These are phyloP conservation scores for Arachis stenosperma DNA, from an alignment of 306 rosid species.

Conservation along the genomic window DNA sequence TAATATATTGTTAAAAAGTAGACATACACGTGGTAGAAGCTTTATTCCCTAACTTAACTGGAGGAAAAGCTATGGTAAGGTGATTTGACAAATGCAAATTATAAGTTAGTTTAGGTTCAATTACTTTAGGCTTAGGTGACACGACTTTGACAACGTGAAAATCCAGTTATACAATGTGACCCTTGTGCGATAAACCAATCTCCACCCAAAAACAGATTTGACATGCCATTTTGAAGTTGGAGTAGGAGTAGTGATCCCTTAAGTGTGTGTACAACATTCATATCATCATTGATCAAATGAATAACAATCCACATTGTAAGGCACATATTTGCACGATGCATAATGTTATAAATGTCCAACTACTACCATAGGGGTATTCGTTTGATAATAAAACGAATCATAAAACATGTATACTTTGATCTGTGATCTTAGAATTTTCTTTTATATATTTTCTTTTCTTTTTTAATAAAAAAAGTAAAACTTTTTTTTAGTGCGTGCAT, in stretches of 20 bases:
- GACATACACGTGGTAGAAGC: not conserved
- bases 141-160: not conserved
- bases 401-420: no score
- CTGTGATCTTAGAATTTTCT: no score
- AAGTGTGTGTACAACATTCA: not conserved
- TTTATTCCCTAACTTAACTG: constrained; percentile 4
- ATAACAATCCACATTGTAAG: not conserved
- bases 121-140: not conserved
- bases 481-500: not conserved
- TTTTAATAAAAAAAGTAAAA: no score
- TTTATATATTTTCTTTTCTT: no score
- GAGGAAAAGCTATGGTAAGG: not conserved
- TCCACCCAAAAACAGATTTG: not conserved
- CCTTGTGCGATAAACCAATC: not conserved
- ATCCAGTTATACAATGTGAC: not conserved
- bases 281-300: not conserved
- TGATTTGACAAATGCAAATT: constrained; percentile 6
- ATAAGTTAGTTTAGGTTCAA: not conserved
- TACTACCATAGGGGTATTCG: no score
- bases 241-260: not conserved
- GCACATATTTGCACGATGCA: constrained; percentile 3
- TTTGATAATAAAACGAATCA: no score
- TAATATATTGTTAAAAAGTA: not conserved
- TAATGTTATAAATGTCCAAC: no score
- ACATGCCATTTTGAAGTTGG: constrained; percentile 10